These are phyloP conservation scores for Eragrostis nindensis DNA, from an alignment of 176 grass and related monocot genomes.

Conservation along the genomic window DNA sequence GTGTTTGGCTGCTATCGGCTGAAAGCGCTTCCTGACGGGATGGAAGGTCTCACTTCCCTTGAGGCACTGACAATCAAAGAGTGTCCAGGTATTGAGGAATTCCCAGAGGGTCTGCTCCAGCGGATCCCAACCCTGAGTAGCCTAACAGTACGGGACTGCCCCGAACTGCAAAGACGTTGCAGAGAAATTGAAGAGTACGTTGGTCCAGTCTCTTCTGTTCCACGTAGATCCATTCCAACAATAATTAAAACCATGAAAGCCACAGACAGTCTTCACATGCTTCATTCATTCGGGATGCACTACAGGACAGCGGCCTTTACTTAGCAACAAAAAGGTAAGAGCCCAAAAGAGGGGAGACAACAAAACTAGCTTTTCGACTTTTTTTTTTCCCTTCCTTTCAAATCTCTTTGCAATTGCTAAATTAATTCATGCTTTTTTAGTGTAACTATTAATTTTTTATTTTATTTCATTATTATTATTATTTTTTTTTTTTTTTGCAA, in stretches of 20 bases:
- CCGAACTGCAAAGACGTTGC: not conserved
- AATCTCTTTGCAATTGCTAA: too few relatives aligned
- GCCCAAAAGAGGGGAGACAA: too few relatives aligned
- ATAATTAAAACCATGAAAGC: not conserved
- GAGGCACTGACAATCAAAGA: rapidly evolving
- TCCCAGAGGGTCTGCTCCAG: conserved; percentile 7
- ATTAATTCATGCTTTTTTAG: too few relatives aligned
- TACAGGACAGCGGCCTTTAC: not conserved
- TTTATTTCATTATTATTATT: too few relatives aligned
- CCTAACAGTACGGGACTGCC: not conserved
- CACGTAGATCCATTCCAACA: not conserved
- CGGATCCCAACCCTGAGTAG: not conserved
- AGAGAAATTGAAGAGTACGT: conserved; percentile 22
- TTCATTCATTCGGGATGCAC: not conserved
- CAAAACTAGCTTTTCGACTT: too few relatives aligned
- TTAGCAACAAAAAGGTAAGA: too few relatives aligned
- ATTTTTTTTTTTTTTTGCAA: too few relatives aligned
- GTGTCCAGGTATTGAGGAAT: conserved; percentile 10
- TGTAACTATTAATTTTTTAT: too few relatives aligned
- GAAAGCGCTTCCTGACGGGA: not conserved
- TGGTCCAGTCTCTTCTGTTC: not conserved
- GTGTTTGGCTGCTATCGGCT: not conserved
- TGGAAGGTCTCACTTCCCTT: conserved; percentile 13
- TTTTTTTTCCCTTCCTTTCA: too few relatives aligned
- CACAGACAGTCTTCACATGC: not conserved